A percentile compares a stretch with the other conserved stretches of the same genome.
Evolutionary conservation across 2,329 filamentous ascomycete genomes (phyloP).

Genomic region (Clarireedia paspali): DNA sequence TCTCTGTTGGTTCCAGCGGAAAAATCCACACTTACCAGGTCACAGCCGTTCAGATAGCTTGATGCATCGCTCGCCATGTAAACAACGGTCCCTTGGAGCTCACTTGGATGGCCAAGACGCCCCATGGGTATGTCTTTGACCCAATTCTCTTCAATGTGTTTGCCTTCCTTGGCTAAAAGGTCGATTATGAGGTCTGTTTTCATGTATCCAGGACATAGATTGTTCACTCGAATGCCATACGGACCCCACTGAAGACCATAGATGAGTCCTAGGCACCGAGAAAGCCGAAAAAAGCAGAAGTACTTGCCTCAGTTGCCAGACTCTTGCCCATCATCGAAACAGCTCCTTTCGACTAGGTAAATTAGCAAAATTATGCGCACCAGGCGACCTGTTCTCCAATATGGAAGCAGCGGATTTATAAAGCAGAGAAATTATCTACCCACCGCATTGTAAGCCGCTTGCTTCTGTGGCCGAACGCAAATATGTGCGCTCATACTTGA

Average conservation of each 20-base stretch:
- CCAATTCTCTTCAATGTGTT: conserved; percentile 32
- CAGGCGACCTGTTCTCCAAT: neutral
- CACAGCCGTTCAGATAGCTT: conserved; percentile 20
- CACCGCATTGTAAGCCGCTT: conserved; percentile 32
- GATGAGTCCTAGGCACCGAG: neutral
- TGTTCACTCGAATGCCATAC: conserved; percentile 58
- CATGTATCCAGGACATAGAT: conserved; percentile 53
- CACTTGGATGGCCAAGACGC: conserved; percentile 32
- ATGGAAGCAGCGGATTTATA: neutral
- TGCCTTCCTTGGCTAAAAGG: conserved; percentile 30
- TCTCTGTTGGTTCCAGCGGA: neutral
- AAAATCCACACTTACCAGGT: conserved; percentile 17
- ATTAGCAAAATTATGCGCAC: conserved; percentile 3
- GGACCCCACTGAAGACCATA: conserved; percentile 44
- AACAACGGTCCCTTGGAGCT: conserved; percentile 31
- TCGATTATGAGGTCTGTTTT: conserved; percentile 30
- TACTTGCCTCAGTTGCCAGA: conserved; percentile 40
- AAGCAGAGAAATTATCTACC: conserved; percentile 3
- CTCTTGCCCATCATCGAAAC: conserved; percentile 53
- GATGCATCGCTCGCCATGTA: conserved; percentile 25
- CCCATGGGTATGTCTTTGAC: conserved; percentile 31
- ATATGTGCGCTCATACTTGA: conserved; percentile 28
- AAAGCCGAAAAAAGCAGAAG: neutral
- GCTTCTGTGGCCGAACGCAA: conserved; percentile 31
- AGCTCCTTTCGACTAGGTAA: conserved; percentile 43